Percentiles rank a stretch among this genome's conserved stretches.
Evolutionary conservation across 352 stramenopile species (phyloP).

Genomic region (Phytophthora tentaculata): DNA sequence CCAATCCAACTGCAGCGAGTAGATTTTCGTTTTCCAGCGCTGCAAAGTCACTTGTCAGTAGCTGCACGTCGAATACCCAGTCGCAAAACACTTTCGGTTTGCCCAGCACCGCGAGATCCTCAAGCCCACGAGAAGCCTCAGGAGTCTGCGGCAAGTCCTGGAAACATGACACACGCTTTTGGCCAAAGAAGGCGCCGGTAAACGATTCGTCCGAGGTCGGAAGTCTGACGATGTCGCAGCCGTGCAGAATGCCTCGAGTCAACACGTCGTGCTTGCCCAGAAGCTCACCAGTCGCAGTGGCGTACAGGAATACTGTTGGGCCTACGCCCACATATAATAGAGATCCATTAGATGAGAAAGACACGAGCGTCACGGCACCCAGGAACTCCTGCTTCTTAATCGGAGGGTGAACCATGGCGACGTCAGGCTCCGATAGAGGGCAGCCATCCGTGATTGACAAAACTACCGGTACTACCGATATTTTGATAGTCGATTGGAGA

Average conservation of each 20-base stretch:
- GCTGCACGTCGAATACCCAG: slow-evolving; percentile 85
- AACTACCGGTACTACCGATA: slow-evolving; percentile 21
- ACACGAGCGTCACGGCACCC: slow-evolving; percentile 82
- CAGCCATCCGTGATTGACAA: neutral
- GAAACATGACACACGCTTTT: slow-evolving; percentile 79
- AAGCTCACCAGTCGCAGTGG: slow-evolving; percentile 52
- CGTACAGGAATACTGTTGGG: slow-evolving; percentile 69
- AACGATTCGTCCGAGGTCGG: slow-evolving; percentile 12
- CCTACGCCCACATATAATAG: slow-evolving; percentile 81
- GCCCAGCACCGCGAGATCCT: slow-evolving; percentile 42
- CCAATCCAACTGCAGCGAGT: slow-evolving; percentile 68
- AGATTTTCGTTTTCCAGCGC: slow-evolving; percentile 28
- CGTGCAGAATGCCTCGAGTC: slow-evolving; percentile 74
- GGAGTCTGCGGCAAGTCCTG: slow-evolving; percentile 51
- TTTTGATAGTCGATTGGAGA: slow-evolving; percentile 16
- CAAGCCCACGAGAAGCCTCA: slow-evolving; percentile 13
- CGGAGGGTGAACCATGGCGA: slow-evolving; percentile 3
- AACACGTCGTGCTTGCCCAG: slow-evolving; percentile 55
- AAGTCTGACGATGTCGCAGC: slow-evolving; percentile 54
- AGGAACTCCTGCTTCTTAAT: slow-evolving; percentile 76
- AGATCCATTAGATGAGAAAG: slow-evolving; percentile 73
- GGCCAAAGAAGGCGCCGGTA: slow-evolving; percentile 73
- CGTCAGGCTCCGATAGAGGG: neutral
- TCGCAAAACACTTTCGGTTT: slow-evolving; percentile 75
- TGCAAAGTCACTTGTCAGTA: slow-evolving; percentile 48